Evolutionary conservation across 805 yeast species (phyloP).

Genomic region (Myxozyma kluyveri): DNA sequence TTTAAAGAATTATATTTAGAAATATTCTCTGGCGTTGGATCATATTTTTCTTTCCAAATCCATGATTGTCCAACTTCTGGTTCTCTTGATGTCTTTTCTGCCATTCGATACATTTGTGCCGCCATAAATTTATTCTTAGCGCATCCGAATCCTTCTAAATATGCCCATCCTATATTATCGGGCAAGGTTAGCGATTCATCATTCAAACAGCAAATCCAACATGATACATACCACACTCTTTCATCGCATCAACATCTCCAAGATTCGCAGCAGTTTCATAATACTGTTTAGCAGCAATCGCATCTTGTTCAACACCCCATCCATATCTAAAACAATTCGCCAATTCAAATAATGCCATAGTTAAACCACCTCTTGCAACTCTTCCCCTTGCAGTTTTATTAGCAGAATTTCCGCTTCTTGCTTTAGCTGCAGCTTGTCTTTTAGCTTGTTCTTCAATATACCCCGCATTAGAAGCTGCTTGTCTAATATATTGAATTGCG

Average conservation of each 20-base stretch:
- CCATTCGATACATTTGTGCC: constrained; percentile 38
- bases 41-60: constrained; percentile 38
- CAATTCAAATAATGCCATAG: constrained; percentile 36
- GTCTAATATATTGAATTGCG: constrained; percentile 32
- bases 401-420: too few relatives aligned
- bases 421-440: too few relatives aligned
- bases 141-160: constrained; percentile 35
- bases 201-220: neutral
- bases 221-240: constrained; percentile 27
- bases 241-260: constrained; percentile 38
- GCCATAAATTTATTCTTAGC: constrained; percentile 36
- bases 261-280: constrained; percentile 37
- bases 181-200: neutral
- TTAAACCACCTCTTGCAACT: constrained; percentile 30
- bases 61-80: constrained; percentile 41
- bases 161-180: constrained; percentile 28
- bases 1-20: neutral
- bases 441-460: constrained; percentile 18
- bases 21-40: constrained; percentile 19
- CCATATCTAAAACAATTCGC: constrained; percentile 38
- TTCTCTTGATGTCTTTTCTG: constrained; percentile 33
- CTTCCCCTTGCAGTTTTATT: constrained; percentile 9
- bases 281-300: constrained; percentile 33
- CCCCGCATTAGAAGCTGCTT: constrained; percentile 33
- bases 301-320: constrained; percentile 37